Conservation (phyloP, 129 eudicot genomes). For the sunflower (Helianthus annuus) region DNA sequence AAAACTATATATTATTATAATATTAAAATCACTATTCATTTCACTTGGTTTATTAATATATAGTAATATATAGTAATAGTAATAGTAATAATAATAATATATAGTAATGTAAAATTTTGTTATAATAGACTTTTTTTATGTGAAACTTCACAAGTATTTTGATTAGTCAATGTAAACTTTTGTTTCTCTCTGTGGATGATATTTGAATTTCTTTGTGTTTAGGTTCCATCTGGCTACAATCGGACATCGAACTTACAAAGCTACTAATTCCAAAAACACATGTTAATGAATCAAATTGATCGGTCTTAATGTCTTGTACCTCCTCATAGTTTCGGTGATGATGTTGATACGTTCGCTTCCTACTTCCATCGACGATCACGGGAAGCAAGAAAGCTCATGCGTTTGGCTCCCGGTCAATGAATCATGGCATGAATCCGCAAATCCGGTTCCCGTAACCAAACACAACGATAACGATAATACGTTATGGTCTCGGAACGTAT, state of each 20-base stretch:
- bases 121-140: background rate
- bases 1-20: too few species aligned
- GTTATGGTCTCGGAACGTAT: constrained; percentile 32
- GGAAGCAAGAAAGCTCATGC: constrained; percentile 33
- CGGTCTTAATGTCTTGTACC: background rate
- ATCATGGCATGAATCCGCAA: constrained; percentile 34
- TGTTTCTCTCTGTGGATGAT: background rate
- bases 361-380: constrained; percentile 35
- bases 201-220: constrained; percentile 12
- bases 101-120: background rate
- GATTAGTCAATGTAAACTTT: background rate
- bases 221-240: constrained; percentile 23
- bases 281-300: constrained; percentile 4
- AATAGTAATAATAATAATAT: too few species aligned
- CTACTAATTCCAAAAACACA: constrained; percentile 10
- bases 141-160: constrained; percentile 8
- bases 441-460: constrained; percentile 10
- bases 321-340: constrained; percentile 24
- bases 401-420: constrained; percentile 33
- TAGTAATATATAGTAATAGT: too few species aligned
- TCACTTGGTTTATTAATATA: too few species aligned
- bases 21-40: too few species aligned
- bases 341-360: constrained; percentile 50
- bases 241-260: background rate
- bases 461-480: constrained; percentile 14